Evolutionary conservation across 305 asterid species (phyloP), one percentile per base, ranked within the genome.

Genomic region (Euphrasia arctica): DNA sequence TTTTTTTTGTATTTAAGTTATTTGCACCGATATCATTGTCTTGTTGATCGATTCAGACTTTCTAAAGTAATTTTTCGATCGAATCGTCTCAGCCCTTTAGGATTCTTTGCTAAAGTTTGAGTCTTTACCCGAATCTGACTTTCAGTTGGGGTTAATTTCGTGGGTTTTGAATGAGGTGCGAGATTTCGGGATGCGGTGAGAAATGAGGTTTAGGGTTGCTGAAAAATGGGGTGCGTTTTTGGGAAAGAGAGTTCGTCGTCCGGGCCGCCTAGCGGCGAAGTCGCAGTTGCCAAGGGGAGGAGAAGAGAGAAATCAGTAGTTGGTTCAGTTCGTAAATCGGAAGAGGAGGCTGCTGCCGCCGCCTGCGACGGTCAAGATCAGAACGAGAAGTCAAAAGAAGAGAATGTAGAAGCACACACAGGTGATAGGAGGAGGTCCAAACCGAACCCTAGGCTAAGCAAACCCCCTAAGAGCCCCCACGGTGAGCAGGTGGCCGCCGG

Each of bases 401-500:
- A 63, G 50, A 82, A 60, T 74, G 71, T 64, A 32, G 69, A 84
- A 60, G 58, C 62, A 18, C 66, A 60, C 0, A 72, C 85, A 54
- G 82, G 89, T 50, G 91, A 89, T 77, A 85, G 90, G 74, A 88
- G 95, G 76, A 75, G 84, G 78, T 75, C 86, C 51, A 90, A 73
- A 81, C 92, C 95, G 2, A 85, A 88, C 77, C 97, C 97, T 0
- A 79, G 96, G 83, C 73, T 85, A 45, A 79, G 97, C 61, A 88
- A 90, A 65, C 95, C 89, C 9, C 90, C 92, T 58, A 90, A 82
- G 74, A 58, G 79, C 71, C 69, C 88, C 71, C 95, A 84, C 9
- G 97, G 97, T n/a, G 97, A 90, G 83, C 97, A 90, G 75, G 90
- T 90, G 49, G 96, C 96, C 49, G 97, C 97, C 8, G 97, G 97